Evolutionary conservation across 306 rosid species (phyloP).

Genomic region (Vigna unguiculata): DNA sequence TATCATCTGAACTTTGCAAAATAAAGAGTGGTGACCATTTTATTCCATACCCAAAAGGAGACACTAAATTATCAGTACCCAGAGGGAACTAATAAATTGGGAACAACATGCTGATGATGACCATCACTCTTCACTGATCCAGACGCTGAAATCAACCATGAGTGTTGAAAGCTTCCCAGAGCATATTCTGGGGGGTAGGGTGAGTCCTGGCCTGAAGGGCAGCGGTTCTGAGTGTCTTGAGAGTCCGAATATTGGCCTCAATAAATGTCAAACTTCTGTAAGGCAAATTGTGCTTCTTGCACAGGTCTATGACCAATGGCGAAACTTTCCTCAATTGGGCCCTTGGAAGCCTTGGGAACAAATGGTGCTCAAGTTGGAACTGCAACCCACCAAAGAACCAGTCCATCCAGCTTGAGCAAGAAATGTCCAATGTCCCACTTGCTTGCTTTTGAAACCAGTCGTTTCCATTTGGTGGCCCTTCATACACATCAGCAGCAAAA

Average conservation of each 20-base stretch:
- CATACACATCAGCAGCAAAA: slow-evolving; percentile 67
- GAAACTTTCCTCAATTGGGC: slow-evolving; percentile 73
- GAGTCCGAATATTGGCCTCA: slow-evolving; percentile 66
- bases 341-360: slow-evolving; percentile 74
- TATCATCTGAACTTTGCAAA: background rate
- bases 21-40: background rate
- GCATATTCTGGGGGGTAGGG: slow-evolving; percentile 57
- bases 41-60: background rate
- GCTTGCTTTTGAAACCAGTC: slow-evolving; percentile 84
- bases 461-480: slow-evolving; percentile 71
- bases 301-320: slow-evolving; percentile 67
- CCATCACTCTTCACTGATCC: background rate
- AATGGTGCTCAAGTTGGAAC: slow-evolving; percentile 72
- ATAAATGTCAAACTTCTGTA: slow-evolving; percentile 67
- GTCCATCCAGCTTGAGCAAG: slow-evolving; percentile 77
- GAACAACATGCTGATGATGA: background rate
- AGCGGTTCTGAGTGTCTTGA: slow-evolving; percentile 64
- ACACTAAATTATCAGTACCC: slow-evolving; percentile 1
- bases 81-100: background rate
- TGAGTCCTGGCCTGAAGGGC: slow-evolving; percentile 62
- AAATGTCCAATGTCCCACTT: slow-evolving; percentile 68
- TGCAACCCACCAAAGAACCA: slow-evolving; percentile 88
- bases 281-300: slow-evolving; percentile 84
- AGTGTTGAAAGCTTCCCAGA: slow-evolving; percentile 82
- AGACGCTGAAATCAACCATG: slow-evolving; percentile 54